Conservation (phyloP, 441 rosid species). For the Populus hybrid region DNA sequence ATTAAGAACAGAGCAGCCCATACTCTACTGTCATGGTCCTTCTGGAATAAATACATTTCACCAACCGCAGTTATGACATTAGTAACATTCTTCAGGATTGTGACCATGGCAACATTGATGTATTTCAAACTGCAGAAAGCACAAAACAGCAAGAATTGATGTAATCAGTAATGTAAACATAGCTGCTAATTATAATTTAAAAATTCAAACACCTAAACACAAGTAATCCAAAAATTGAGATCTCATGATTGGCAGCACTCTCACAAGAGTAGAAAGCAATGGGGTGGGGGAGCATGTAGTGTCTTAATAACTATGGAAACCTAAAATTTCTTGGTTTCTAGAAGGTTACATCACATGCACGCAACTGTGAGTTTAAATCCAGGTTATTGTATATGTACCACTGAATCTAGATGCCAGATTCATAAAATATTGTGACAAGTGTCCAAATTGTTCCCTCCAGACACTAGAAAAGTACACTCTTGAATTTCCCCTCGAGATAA, state of each 20-base stretch:
- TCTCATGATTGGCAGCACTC: background rate
- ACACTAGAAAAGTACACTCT: too few species aligned
- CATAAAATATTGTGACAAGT: too few species aligned
- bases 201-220: background rate
- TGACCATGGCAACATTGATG: conserved; percentile 98
- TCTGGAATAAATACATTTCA: conserved; percentile 91
- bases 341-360: too few species aligned
- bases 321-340: too few species aligned
- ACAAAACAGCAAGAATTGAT: background rate
- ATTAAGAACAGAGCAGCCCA: conserved; percentile 97
- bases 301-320: too few species aligned
- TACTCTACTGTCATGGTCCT: conserved; percentile 91
- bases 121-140: conserved; percentile 73
- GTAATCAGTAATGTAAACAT: background rate
- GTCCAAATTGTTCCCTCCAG: too few species aligned
- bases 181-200: background rate
- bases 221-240: background rate
- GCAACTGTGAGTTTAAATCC: too few species aligned
- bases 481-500: too few species aligned
- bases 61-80: conserved; percentile 94
- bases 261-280: too few species aligned
- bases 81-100: conserved; percentile 96
- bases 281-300: too few species aligned
- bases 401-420: too few species aligned
- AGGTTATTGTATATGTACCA: too few species aligned